Evolutionary conservation across 2,329 filamentous ascomycete species (phyloP).

Genomic region (Dothistroma septosporum): DNA sequence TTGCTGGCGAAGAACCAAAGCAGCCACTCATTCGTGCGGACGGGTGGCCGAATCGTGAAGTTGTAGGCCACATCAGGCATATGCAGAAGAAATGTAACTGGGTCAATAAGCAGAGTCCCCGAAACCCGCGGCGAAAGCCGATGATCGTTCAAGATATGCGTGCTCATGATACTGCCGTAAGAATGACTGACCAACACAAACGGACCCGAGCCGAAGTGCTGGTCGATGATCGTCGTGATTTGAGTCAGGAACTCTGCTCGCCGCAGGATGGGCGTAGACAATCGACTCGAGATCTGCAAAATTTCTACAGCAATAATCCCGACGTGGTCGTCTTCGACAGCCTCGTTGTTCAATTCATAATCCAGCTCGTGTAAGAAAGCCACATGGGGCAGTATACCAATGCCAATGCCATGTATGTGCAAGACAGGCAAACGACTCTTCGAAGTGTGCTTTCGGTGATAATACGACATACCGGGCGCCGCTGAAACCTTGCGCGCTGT

Average conservation of each 20-base stretch:
- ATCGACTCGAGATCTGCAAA: constrained; percentile 61
- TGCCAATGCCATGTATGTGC: constrained; percentile 66
- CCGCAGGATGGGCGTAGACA: constrained; percentile 52
- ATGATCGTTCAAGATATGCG: constrained; percentile 56
- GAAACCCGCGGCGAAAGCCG: constrained; percentile 46
- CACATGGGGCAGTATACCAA: constrained; percentile 62
- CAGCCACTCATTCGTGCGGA: constrained; percentile 64
- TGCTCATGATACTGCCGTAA: constrained; percentile 61
- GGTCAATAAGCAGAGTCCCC: constrained; percentile 55
- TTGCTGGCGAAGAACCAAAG: constrained; percentile 67
- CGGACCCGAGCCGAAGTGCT: constrained; percentile 56
- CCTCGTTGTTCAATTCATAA: constrained; percentile 24
- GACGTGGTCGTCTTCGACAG: constrained; percentile 43
- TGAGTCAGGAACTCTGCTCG: constrained; percentile 54
- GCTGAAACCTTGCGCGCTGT: constrained; percentile 47
- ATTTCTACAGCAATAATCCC: constrained; percentile 63
- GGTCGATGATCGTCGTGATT: constrained; percentile 54
- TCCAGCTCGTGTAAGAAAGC: constrained; percentile 54
- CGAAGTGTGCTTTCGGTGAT: constrained; percentile 61
- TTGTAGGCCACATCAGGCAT: constrained; percentile 68
- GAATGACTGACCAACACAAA: constrained; percentile 59
- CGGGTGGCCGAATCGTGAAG: constrained; percentile 50
- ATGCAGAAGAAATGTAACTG: constrained; percentile 64
- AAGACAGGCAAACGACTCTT: constrained; percentile 56
- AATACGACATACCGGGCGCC: constrained; percentile 56